Evolutionary conservation across 805 yeast genomes (phyloP), one percentile per base, ranked within the genome.

Genomic region (Candida verbasci): DNA sequence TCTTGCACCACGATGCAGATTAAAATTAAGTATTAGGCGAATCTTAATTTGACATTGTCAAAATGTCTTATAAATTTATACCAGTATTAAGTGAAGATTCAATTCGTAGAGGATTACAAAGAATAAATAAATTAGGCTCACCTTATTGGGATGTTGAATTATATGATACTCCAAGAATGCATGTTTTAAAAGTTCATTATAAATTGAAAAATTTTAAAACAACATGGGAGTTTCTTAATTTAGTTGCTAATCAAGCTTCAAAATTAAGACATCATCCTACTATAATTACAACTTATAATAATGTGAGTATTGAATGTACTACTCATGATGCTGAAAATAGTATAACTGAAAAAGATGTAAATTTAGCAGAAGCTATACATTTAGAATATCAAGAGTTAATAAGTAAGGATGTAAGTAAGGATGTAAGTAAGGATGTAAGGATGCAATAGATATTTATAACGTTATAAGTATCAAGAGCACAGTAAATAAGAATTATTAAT

Each of bases 191-290:
- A 23, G 40, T 34, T 15, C 34, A 38, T 8, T 43, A 66, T 45
- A 56, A 52, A 18, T 70, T 83, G 43, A 63, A 56, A 36, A 64
- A 68, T 31, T 84, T 72, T 50, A 78, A 77, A 41, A 70, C 70
- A 28, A 80, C 91, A 0, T 81, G 89, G 87, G 61, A 74, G 8
- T 81, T 82, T 48, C 56, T 84, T 14, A 78, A 74, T 18, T 66
- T 68, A 31, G 70, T 83, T 1, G 72, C 86, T 1, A 55, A 73
- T 58, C 58, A 77, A 35, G 70, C 84, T 0, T 83, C 81, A 49
- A 47, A 67, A 1, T 53, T 60, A 49, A 81, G 78, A 3, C 91
- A 84, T 48, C 94, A 84, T 52, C 91, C 93, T 0, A 78, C 78
- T 0, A 74, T 84, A 9, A 66, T 63, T 0, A 82, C 82, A 3